phyloP scores from a whole-genome alignment of 108 stramenopile species.

The Fragilaria crotonensis region DNA sequence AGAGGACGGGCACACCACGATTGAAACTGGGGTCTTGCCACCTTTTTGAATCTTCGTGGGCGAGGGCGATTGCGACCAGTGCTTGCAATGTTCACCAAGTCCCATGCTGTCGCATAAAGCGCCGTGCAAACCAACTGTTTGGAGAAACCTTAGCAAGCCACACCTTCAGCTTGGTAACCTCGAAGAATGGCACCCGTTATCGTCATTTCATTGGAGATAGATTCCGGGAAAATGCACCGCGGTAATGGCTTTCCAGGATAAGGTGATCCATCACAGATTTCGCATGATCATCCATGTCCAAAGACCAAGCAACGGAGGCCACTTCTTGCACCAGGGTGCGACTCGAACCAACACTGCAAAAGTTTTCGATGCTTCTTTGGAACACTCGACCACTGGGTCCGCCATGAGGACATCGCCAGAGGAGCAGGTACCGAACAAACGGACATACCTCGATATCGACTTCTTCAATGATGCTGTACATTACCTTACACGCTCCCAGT shows the following conservation, averaged over 20 bases:
- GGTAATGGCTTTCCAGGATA: conserved; percentile 74
- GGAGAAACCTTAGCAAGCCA: conserved; percentile 84
- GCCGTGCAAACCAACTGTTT: conserved; percentile 63
- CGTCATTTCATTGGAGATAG: conserved; percentile 23
- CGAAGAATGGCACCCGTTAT: conserved; percentile 42
- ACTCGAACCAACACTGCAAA: conserved; percentile 71
- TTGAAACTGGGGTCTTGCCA: conserved; percentile 14
- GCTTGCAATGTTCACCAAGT: conserved; percentile 71
- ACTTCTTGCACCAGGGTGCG: conserved; percentile 58
- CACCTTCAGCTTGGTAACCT: conserved; percentile 80
- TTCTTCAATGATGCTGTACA: conserved; percentile 26
- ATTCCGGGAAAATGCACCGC: conserved; percentile 39
- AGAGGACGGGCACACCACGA: conserved; percentile 80
- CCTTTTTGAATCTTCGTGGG: conserved; percentile 24
- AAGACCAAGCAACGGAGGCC: conserved; percentile 6
- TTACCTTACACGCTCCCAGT: conserved; percentile 24
- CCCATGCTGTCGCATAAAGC: conserved; percentile 90
- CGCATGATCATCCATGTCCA: conserved; percentile 9
- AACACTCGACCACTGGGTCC: conserved; percentile 48
- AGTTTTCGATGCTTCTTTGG: conserved; percentile 47
- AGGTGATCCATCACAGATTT: conserved; percentile 72
- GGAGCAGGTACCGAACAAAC: conserved; percentile 56
- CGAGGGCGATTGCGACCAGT: conserved; percentile 51
- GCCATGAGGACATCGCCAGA: no score
- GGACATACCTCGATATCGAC: conserved; percentile 36